Base-by-base conservation (phyloP, 139 green algal species). In the Astrephomene gubernaculifera region DNA sequence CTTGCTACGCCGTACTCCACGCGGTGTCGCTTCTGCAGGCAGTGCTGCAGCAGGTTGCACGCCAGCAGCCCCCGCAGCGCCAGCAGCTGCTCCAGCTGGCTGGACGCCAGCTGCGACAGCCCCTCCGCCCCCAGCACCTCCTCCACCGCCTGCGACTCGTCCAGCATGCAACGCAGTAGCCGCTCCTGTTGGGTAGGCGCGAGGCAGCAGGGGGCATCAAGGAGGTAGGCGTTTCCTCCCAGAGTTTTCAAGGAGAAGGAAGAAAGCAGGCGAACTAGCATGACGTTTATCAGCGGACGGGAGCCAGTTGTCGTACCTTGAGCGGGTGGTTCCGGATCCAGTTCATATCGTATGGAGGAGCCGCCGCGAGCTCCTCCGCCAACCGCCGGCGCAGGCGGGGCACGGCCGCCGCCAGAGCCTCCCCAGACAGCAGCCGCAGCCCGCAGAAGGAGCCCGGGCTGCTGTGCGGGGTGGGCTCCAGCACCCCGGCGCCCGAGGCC, bases 51-150 rank as follows among this genome's bases (percentile, higher is more conserved):
- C 71, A 94, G 53, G 64, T 75, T 80, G 29, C 45, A 82, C 5
- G 79, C 88, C 70, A 95, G 86, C 81, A 95, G 81, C 4, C 92
- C 92, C 24, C 92, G 65, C 79, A 92, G 84, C 17, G 61, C 80
- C 67, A 95, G 88, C 83, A 94, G 33, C 52, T 90, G 79, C 1
- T 57, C 74, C 29, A 21, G 35, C 71, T 92, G 54, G 12, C 91
- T 71, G 8, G 64, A 70, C 3, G n/a, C 27, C 54, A 80, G 71
- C 49, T 65, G 45, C 38, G 61, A 43, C 25, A 4, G 70, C 70
- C 39, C 25, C 10, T 22, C 70, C 17, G 70, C 29, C 14, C 70
- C 70, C 70, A 78, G 43, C 1, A 63, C 22, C 10, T 63, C 70
- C 1, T 39, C 70, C 1, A 43, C 70, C 27, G 41, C 27, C 33